These are phyloP conservation scores for Chlorella sp. DNA, from an alignment of 139 green algal genomes.

Conservation along the genomic window DNA sequence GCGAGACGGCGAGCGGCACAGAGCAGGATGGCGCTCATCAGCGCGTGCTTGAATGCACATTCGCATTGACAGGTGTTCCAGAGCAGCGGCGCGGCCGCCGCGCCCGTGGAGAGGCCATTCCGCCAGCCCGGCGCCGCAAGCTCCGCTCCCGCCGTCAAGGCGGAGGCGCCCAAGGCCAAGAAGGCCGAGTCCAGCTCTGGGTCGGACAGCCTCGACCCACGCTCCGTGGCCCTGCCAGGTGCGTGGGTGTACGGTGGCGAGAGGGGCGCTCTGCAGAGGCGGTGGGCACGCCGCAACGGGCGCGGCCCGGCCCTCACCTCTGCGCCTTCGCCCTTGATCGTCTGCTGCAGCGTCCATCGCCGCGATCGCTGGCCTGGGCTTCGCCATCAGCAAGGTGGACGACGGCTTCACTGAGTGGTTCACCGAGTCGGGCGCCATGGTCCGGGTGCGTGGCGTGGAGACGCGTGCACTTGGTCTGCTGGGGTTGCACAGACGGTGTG, in stretches of 20 bases:
- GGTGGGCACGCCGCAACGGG: too few relatives aligned
- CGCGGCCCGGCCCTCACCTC: too few relatives aligned
- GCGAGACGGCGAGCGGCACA: too few relatives aligned
- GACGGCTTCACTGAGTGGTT: slow-evolving; percentile 16
- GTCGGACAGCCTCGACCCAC: background rate
- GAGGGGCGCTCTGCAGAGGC: too few relatives aligned
- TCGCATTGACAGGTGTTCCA: slow-evolving; percentile 1
- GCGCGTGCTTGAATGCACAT: too few relatives aligned
- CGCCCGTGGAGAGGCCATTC: background rate
- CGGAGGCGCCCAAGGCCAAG: background rate
- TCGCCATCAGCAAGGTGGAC: slow-evolving; percentile 18
- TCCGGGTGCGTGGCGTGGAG: slow-evolving; percentile 11
- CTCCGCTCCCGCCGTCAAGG: slow-evolving; percentile 1
- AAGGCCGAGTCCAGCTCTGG: background rate
- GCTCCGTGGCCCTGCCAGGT: slow-evolving; percentile 4
- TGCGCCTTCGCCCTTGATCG: too few relatives aligned
- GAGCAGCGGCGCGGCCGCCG: background rate
- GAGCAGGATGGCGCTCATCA: too few relatives aligned
- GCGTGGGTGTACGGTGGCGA: too few relatives aligned
- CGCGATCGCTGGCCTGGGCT: slow-evolving; percentile 12
- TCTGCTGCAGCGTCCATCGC: slow-evolving; percentile 13
- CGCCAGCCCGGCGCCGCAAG: background rate
- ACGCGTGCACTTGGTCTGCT: too few relatives aligned
- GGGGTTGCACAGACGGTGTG: too few relatives aligned
- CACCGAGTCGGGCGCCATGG: slow-evolving; percentile 6